phyloP scores from a whole-genome alignment of 495 filamentous ascomycete genomes.

The Peziza echinospora region DNA sequence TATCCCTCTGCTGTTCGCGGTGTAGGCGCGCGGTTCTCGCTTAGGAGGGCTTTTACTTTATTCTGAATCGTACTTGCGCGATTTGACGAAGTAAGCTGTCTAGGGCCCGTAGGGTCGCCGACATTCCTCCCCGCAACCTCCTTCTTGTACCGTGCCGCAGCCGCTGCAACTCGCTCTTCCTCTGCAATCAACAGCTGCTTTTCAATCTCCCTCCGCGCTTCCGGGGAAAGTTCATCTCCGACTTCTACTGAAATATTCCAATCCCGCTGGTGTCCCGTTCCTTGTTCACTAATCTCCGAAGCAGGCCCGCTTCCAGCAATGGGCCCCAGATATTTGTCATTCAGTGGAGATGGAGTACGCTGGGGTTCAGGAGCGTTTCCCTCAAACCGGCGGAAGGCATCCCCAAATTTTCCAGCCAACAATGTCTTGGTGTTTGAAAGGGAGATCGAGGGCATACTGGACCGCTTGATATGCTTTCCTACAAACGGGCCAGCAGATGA shows the following conservation, averaged over 20 bases:
- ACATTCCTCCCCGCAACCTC: constrained; percentile 44
- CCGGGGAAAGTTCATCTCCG: constrained; percentile 59
- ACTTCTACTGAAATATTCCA: constrained; percentile 30
- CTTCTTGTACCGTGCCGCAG: constrained; percentile 74
- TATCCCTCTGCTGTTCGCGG: constrained; percentile 72
- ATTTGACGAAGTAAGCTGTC: constrained; percentile 28
- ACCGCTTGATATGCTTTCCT: constrained; percentile 54
- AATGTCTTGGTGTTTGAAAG: constrained; percentile 58
- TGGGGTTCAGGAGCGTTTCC: constrained; percentile 22
- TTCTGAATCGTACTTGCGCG: constrained; percentile 70
- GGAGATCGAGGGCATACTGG: constrained; percentile 58
- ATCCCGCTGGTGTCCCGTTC: constrained; percentile 21
- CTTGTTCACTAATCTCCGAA: constrained; percentile 38
- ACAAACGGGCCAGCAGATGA: constrained; percentile 23
- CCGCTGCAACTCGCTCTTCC: constrained; percentile 75
- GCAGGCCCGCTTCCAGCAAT: constrained; percentile 47
- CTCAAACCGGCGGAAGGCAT: constrained; percentile 89
- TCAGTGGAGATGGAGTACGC: constrained; percentile 30
- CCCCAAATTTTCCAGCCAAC: constrained; percentile 75
- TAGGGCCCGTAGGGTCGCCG: constrained; percentile 27
- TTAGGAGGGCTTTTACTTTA: constrained; percentile 67
- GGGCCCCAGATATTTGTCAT: constrained; percentile 13
- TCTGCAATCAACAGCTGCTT: constrained; percentile 64
- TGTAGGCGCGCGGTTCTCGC: constrained; percentile 41
- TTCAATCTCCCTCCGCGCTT: constrained; percentile 80